Base-by-base conservation (phyloP, 495 filamentous ascomycete species). In the Penicillium odoratum region DNA sequence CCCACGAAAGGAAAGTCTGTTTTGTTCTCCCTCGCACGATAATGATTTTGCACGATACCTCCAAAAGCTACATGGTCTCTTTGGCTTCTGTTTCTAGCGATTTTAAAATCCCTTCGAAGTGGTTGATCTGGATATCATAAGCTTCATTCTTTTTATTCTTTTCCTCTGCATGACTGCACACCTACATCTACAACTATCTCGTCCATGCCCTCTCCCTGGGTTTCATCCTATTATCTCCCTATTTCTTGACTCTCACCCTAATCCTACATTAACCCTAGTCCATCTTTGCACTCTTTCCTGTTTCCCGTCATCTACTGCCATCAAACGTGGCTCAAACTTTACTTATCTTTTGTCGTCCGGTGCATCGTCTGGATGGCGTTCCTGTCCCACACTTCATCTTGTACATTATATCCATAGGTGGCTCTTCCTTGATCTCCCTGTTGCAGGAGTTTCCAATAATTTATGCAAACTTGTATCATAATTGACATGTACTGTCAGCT, bases 1-100 rank as follows among this genome's bases (percentile, higher is more conserved):
- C 43, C 13, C 13, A 38, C 10, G 15, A 38, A 3, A n/a, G 3
- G 13, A 15, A 40, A 31, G 46, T 16, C 8, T 40, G n/a, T n/a
- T 48, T 28, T 5, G 2, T 48, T n/a, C 29, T 33, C 55, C 43
- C 30, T 16, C 38, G 45, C 55, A 66, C 58, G 63, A 68, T 66
- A 59, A 67, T 51, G 62, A 68, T 60, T 51, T 56, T 57, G 60
- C 60, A 68, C 55, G 65, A 68, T 56, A 46, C 29, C 28, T 49
- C 30, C 42, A 65, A 65, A 65, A 63, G 61, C 55, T 45, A 29
- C 21, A 18, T 53, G 44, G 29, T 34, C 46, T 29, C 33, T 55
- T 51, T 26, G 48, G 36, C 29, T 26, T 49, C 49, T 42, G 51
- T 58, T 50, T 46, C 56, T 54, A 54, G 61, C 57, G 56, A 57